phyloP scores from a whole-genome alignment of 2,329 filamentous ascomycete species.

The Ophiobolus disseminans region DNA sequence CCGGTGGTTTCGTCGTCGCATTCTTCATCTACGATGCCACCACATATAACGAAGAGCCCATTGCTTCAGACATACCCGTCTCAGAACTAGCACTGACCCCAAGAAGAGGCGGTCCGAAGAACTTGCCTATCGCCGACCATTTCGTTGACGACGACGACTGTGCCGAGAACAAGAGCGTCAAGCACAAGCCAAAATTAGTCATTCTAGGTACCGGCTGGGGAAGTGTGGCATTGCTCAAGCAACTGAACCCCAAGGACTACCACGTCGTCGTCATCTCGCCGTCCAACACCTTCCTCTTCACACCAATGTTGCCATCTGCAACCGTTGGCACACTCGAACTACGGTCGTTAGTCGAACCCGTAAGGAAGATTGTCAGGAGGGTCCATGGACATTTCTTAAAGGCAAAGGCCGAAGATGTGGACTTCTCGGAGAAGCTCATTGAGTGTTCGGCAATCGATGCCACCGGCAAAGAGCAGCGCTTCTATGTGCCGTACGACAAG shows the following conservation, averaged over 20 bases:
- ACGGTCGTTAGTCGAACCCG: slow-evolving; percentile 89
- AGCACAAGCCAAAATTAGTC: slow-evolving; percentile 90
- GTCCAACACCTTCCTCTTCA: slow-evolving; percentile 97
- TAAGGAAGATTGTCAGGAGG: slow-evolving; percentile 79
- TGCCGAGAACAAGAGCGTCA: slow-evolving; percentile 71
- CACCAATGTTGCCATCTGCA: slow-evolving; percentile 95
- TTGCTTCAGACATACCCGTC: slow-evolving; percentile 77
- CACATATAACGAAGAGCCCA: slow-evolving; percentile 79
- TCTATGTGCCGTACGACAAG: slow-evolving; percentile 98
- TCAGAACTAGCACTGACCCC: slow-evolving; percentile 83
- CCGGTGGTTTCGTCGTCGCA: slow-evolving; percentile 72
- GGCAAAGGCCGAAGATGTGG: slow-evolving; percentile 84
- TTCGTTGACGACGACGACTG: slow-evolving; percentile 89
- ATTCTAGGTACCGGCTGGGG: slow-evolving; percentile 96
- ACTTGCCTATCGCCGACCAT: slow-evolving; percentile 87
- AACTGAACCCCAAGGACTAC: slow-evolving; percentile 87
- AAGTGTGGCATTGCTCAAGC: slow-evolving; percentile 88
- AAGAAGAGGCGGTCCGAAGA: slow-evolving; percentile 86
- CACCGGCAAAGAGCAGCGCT: slow-evolving; percentile 75
- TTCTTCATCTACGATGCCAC: slow-evolving; percentile 96
- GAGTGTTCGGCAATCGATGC: slow-evolving; percentile 79
- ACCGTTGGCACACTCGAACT: slow-evolving; percentile 95
- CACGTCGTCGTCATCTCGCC: slow-evolving; percentile 95
- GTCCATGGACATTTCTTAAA: slow-evolving; percentile 90
- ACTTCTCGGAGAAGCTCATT: slow-evolving; percentile 89